These are phyloP conservation scores for Phialocephala sp. DNA, from an alignment of 2,329 filamentous ascomycete genomes.

Conservation along the genomic window DNA sequence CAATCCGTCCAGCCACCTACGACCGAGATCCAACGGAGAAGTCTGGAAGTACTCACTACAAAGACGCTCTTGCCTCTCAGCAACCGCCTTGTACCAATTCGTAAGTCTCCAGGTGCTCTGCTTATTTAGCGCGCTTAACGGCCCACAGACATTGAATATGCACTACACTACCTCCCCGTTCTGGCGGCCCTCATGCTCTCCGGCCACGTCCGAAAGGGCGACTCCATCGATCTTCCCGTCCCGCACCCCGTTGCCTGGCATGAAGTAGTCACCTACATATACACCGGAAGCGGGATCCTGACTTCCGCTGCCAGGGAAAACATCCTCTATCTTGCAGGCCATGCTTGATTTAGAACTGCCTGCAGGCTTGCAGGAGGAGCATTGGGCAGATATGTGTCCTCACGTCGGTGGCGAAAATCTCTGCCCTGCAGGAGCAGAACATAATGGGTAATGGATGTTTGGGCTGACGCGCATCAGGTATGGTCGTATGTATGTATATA, in stretches of 20 bases:
- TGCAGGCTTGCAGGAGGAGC: too few relatives aligned
- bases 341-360: slow-evolving; percentile 18
- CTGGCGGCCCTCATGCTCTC: slow-evolving; percentile 61
- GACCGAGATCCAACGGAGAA: slow-evolving; percentile 9
- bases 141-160: slow-evolving; percentile 53
- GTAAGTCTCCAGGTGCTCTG: slow-evolving; percentile 45
- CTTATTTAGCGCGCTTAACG: neutral
- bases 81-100: slow-evolving; percentile 49
- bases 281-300: slow-evolving; percentile 55
- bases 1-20: slow-evolving; percentile 25
- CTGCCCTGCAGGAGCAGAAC: neutral
- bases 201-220: slow-evolving; percentile 55
- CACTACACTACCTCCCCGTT: slow-evolving; percentile 56
- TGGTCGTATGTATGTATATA: neutral
- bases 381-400: slow-evolving; percentile 3
- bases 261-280: slow-evolving; percentile 60
- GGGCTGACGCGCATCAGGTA: slow-evolving; percentile 5
- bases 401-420: slow-evolving; percentile 2
- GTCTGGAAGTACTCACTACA: slow-evolving; percentile 6
- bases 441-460: neutral
- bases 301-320: slow-evolving; percentile 57
- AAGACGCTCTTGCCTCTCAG: slow-evolving; percentile 11
- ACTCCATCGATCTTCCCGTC: slow-evolving; percentile 62
- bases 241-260: slow-evolving; percentile 62
- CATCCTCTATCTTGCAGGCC: slow-evolving; percentile 60